Conservation (phyloP, 2,329 filamentous ascomycete genomes). For the Bipolaris gigantea region DNA sequence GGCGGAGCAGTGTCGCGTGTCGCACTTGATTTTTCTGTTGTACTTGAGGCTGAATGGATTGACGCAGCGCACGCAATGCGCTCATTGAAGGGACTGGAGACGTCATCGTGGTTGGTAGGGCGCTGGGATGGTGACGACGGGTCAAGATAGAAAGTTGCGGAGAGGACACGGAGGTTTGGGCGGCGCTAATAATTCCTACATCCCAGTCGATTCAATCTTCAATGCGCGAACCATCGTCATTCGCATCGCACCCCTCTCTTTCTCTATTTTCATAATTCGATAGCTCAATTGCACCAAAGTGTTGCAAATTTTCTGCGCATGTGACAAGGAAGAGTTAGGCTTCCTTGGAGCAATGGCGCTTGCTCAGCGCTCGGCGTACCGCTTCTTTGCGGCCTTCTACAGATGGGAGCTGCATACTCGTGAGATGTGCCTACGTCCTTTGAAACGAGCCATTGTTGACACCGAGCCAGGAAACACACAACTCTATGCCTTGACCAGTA, state of each 20-base stretch:
- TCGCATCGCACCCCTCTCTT: conserved; percentile 1
- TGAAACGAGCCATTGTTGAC: conserved; percentile 3
- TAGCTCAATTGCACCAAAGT: neutral
- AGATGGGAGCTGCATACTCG: conserved; percentile 43
- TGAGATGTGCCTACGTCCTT: conserved; percentile 16
- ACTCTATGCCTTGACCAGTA: conserved; percentile 8
- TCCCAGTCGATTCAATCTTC: neutral
- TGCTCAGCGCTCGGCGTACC: conserved; percentile 26
- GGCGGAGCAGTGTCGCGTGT: conserved; percentile 80
- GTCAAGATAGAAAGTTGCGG: conserved; percentile 25
- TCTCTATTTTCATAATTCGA: neutral
- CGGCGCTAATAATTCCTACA: conserved; percentile 21
- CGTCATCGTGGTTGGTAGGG: conserved; percentile 28
- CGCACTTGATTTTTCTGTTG: conserved; percentile 60
- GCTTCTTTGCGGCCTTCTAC: conserved; percentile 52
- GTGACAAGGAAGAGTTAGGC: neutral
- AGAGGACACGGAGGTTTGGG: conserved; percentile 23
- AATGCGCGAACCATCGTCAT: conserved; percentile 7
- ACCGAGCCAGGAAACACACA: conserved; percentile 14
- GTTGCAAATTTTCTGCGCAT: neutral
- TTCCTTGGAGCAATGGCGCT: conserved; percentile 20
- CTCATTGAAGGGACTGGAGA: conserved; percentile 37
- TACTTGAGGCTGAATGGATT: conserved; percentile 25
- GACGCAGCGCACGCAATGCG: conserved; percentile 38
- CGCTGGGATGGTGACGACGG: conserved; percentile 7